Base-by-base conservation (phyloP, 352 stramenopile genomes). In the Globisporangium abappressorium region DNA sequence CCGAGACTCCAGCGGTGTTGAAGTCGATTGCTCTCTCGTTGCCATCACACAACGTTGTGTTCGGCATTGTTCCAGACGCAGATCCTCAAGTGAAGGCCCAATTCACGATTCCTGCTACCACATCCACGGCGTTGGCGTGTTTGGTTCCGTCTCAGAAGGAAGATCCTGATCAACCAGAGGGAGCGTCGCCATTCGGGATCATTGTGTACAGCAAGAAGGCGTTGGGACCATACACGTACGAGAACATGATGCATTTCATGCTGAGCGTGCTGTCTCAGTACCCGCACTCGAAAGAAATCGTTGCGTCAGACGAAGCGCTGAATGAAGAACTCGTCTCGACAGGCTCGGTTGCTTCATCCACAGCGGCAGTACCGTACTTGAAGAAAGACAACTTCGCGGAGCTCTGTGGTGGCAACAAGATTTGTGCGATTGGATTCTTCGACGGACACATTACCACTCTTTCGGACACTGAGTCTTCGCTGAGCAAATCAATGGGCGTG, bases 401-500 rank as follows among this genome's bases (percentile, higher is more conserved):
- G 4, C 63, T 87, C 0, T 94, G 86, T 57, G 62, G 59, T 6
- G 82, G 79, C 58, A 87, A 77, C 68, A 88, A 81, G 30, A 89
- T 94, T 62, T 94, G 86, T 69, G 84, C 80, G 5, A 91, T 94
- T 53, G 84, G 81, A 12, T 92, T 94, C 60, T 89, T 92, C 28
- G 80, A 90, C 33, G 74, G 84, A 8, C 81, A 92, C 61, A 46
- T 81, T 2, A 76, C 88, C 46, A 89, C 77, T 0, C 63, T 89
- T 0, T 62, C 20, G 8, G 73, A 87, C 9, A 47, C 69, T 0
- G 70, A 86, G 12, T 92, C 81, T 0, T 57, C 74, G 1, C 66
- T 91, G 24, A 68, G 66, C 22, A 89, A 82, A 47, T 78, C 68
- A 20, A 71, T 80, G 58, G 64, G 55, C 5, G 80, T 81, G 8